A percentile compares a stretch with the other conserved stretches of the same genome.
Conservation (phyloP, 345 rosid species). For the Limnanthes douglasii region DNA sequence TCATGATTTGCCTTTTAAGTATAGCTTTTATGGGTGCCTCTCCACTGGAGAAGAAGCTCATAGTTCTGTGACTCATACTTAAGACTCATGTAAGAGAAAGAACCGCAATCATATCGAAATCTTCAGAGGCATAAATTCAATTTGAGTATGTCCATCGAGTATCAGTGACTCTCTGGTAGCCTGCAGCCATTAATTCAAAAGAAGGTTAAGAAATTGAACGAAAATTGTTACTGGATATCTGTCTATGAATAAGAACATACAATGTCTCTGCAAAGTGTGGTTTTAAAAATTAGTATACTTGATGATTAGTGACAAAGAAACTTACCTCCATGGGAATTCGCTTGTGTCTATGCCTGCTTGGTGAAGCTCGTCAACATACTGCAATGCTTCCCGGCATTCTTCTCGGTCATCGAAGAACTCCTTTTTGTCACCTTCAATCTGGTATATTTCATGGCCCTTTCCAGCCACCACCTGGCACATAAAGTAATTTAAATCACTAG, state of each 20-base stretch:
- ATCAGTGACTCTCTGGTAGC: conserved; percentile 81
- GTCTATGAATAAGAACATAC: background rate
- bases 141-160: too few species aligned
- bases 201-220: background rate
- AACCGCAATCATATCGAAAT: background rate
- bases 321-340: conserved; percentile 98
- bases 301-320: background rate
- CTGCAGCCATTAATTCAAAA: conserved; percentile 24
- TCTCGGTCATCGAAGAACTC: conserved; percentile 86
- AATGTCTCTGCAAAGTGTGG: background rate
- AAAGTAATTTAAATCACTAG: conserved; percentile 6
- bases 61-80: conserved; percentile 5
- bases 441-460: conserved; percentile 78
- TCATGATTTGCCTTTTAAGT: conserved; percentile 1
- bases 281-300: background rate
- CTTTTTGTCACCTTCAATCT: conserved; percentile 71
- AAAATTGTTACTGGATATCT: conserved; percentile 5
- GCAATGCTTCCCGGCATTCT: conserved; percentile 89
- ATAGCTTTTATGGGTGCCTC: conserved; percentile 1
- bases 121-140: background rate
- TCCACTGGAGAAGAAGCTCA: background rate
- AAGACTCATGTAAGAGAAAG: background rate
- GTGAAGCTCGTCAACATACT: conserved; percentile 89
- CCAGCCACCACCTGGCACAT: conserved; percentile 67
- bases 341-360: conserved; percentile 96